phyloP scores from a whole-genome alignment of 495 filamentous ascomycete species.

The Halenospora varia region DNA sequence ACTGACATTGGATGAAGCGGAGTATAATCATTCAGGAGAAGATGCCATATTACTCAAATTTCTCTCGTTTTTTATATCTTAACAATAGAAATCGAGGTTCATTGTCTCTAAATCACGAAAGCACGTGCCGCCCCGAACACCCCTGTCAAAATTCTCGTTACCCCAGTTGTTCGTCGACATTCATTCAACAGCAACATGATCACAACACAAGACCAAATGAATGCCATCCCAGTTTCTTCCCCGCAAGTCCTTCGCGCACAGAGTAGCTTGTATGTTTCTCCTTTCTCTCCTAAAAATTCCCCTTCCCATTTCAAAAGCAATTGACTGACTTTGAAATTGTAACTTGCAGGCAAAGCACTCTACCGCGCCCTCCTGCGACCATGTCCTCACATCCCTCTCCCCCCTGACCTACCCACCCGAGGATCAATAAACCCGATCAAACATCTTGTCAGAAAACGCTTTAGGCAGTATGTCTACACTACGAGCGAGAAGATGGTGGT shows the following conservation, averaged over 20 bases:
- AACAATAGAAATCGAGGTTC: too few relatives aligned
- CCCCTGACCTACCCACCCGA: constrained; percentile 2
- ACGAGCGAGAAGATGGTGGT: constrained; percentile 40
- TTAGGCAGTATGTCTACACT: constrained; percentile 44
- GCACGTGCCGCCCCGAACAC: too few relatives aligned
- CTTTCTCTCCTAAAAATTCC: neutral
- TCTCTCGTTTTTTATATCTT: too few relatives aligned
- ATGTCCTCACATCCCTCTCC: constrained; percentile 16
- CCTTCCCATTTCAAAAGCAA: neutral
- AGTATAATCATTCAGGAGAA: too few relatives aligned
- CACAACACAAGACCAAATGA: constrained; percentile 17
- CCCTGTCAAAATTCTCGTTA: neutral
- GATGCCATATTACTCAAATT: too few relatives aligned
- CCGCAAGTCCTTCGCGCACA: constrained; percentile 11
- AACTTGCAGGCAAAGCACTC: constrained; percentile 21
- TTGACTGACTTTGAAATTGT: neutral
- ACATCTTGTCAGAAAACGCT: constrained; percentile 48
- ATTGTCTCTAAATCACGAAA: too few relatives aligned
- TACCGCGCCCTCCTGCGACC: constrained; percentile 24
- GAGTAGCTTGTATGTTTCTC: constrained; percentile 22
- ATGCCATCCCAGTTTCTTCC: constrained; percentile 24
- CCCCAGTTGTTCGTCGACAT: too few relatives aligned
- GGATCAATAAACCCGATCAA: constrained; percentile 28
- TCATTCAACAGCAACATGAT: too few relatives aligned
- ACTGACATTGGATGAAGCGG: too few relatives aligned